These are phyloP conservation scores for Aulographum hederae DNA, from an alignment of 2,329 filamentous ascomycete genomes.

Conservation along the genomic window DNA sequence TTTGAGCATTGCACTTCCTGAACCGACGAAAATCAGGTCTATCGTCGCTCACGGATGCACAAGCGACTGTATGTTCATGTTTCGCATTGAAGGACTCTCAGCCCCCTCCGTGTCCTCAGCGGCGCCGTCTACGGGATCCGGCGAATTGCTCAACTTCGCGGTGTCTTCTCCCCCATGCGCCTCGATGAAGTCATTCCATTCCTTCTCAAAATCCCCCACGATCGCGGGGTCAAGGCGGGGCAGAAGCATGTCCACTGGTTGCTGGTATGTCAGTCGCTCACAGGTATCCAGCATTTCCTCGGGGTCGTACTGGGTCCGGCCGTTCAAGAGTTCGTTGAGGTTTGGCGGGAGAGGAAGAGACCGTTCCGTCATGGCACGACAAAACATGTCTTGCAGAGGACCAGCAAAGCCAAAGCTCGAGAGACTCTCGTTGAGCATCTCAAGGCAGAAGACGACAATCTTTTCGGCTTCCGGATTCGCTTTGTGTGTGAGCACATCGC, in stretches of 20 bases:
- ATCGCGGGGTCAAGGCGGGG: neutral
- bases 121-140: neutral
- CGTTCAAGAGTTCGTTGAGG: constrained; percentile 7
- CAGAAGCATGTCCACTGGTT: constrained; percentile 8
- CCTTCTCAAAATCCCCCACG: constrained; percentile 4
- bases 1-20: too few species aligned
- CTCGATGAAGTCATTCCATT: constrained; percentile 7
- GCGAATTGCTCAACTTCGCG: neutral
- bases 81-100: too few species aligned
- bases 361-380: constrained; percentile 7
- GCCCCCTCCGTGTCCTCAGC: too few species aligned
- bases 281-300: constrained; percentile 12
- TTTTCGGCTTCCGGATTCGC: constrained; percentile 4
- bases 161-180: constrained; percentile 3
- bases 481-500: constrained; percentile 8
- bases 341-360: constrained; percentile 6
- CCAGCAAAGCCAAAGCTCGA: constrained; percentile 10
- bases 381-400: constrained; percentile 11
- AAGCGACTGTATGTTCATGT: too few species aligned
- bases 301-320: constrained; percentile 6
- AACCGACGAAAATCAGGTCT: too few species aligned
- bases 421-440: constrained; percentile 7
- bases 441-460: constrained; percentile 8
- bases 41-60: too few species aligned
- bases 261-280: constrained; percentile 10